These are phyloP conservation scores for Mycena indigotica DNA, from an alignment of 768 basidiomycete species.

Conservation along the genomic window DNA sequence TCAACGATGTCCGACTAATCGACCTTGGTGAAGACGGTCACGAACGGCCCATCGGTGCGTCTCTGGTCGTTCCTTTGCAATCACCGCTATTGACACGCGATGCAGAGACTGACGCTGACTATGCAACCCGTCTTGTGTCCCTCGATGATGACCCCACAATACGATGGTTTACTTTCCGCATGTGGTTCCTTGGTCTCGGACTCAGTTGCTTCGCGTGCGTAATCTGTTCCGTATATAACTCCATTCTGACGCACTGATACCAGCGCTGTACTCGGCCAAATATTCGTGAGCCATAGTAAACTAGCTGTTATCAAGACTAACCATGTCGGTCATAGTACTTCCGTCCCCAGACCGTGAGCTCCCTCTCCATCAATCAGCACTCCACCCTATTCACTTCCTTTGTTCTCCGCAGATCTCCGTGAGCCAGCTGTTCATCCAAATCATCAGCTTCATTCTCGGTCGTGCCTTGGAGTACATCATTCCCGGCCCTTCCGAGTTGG, in stretches of 20 bases:
- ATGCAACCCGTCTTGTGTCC: slow-evolving; percentile 40
- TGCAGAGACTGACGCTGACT: slow-evolving; percentile 36
- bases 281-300: slow-evolving; percentile 39
- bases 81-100: neutral
- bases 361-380: neutral
- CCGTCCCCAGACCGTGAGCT: slow-evolving; percentile 40
- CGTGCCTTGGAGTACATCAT: slow-evolving; percentile 38
- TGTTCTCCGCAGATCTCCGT: slow-evolving; percentile 32
- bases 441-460: slow-evolving; percentile 48
- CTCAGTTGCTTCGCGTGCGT: slow-evolving; percentile 41
- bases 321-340: slow-evolving; percentile 38
- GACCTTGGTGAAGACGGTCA: slow-evolving; percentile 41
- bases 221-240: neutral
- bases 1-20: slow-evolving; percentile 32
- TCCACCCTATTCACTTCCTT: neutral
- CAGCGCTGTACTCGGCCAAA: slow-evolving; percentile 40
- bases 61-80: neutral
- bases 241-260: neutral
- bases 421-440: slow-evolving; percentile 44
- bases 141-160: slow-evolving; percentile 43
- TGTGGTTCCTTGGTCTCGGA: slow-evolving; percentile 47
- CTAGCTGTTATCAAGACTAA: too few species aligned
- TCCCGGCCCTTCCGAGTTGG: slow-evolving; percentile 26
- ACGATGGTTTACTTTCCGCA: slow-evolving; percentile 45
- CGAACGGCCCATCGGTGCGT: slow-evolving; percentile 40